Conservation (phyloP, 805 yeast species). For the Suhomyces canberraensis region DNA sequence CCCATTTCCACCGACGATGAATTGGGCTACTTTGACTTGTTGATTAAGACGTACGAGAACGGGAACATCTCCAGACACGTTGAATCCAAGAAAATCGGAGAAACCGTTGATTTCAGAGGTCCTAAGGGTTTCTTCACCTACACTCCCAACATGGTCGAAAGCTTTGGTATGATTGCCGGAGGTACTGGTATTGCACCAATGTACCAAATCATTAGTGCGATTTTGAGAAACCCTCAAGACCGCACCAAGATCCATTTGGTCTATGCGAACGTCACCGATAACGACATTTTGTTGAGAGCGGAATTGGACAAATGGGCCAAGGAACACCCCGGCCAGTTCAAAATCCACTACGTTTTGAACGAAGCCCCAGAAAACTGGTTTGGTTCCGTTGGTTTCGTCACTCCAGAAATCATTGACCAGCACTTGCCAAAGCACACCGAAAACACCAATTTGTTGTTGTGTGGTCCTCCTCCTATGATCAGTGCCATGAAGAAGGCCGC, state of each 20-base stretch:
- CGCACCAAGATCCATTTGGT: slow-evolving; percentile 69
- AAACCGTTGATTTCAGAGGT: slow-evolving; percentile 73
- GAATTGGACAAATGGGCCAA: slow-evolving; percentile 70
- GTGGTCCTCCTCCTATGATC: slow-evolving; percentile 95
- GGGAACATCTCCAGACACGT: slow-evolving; percentile 82
- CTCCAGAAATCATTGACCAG: slow-evolving; percentile 65
- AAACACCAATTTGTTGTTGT: slow-evolving; percentile 69
- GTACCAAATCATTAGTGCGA: slow-evolving; percentile 87
- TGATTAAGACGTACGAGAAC: slow-evolving; percentile 80
- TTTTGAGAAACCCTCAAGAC: slow-evolving; percentile 73
- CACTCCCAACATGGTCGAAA: slow-evolving; percentile 69
- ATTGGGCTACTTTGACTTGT: slow-evolving; percentile 77
- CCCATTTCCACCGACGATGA: slow-evolving; percentile 81
- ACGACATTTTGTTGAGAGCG: slow-evolving; percentile 74
- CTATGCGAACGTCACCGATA: slow-evolving; percentile 77
- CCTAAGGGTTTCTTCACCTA: slow-evolving; percentile 90
- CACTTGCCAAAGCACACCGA: slow-evolving; percentile 59
- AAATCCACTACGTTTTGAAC: slow-evolving; percentile 72
- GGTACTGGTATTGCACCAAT: slow-evolving; percentile 97
- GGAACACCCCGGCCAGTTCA: slow-evolving; percentile 56
- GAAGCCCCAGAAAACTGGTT: slow-evolving; percentile 69
- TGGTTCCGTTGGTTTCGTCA: slow-evolving; percentile 77
- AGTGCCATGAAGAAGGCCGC: slow-evolving; percentile 81
- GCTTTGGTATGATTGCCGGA: slow-evolving; percentile 89
- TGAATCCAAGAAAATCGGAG: slow-evolving; percentile 73